These are phyloP conservation scores for Phytophthora litchii DNA, from an alignment of 352 stramenopile genomes.

Conservation along the genomic window DNA sequence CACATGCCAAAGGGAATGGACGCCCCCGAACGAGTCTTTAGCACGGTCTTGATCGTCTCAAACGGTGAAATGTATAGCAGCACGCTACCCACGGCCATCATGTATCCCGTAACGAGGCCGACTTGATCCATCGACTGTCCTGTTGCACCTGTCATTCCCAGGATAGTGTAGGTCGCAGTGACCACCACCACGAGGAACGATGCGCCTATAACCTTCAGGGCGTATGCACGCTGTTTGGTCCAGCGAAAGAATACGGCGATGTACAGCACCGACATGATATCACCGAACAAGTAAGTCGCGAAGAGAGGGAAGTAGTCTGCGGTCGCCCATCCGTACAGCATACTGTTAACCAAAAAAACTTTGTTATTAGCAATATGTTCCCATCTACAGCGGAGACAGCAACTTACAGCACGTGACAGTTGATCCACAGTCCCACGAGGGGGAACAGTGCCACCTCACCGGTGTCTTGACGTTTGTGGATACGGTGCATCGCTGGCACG, in stretches of 20 bases:
- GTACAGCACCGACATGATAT: conserved; percentile 40
- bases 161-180: conserved; percentile 27
- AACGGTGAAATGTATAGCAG: conserved; percentile 39
- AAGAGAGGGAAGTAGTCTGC: conserved; percentile 41
- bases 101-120: conserved; percentile 36
- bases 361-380: conserved; percentile 6
- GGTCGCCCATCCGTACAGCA: conserved; percentile 43
- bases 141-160: conserved; percentile 28
- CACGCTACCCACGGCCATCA: conserved; percentile 40
- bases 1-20: conserved; percentile 41
- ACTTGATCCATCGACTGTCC: conserved; percentile 28
- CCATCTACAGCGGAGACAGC: conserved; percentile 1
- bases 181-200: conserved; percentile 21
- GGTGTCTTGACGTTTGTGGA: conserved; percentile 40
- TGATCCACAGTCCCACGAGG: conserved; percentile 45
- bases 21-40: conserved; percentile 33
- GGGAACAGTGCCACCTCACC: conserved; percentile 44
- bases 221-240: conserved; percentile 29
- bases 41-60: conserved; percentile 34
- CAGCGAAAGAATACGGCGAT: conserved; percentile 37
- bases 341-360: conserved; percentile 22
- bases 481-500: conserved; percentile 40
- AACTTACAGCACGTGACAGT: conserved; percentile 45
- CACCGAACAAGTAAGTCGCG: conserved; percentile 34
- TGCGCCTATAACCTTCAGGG: conserved; percentile 22